Evolutionary conservation across 768 basidiomycete genomes (phyloP).

Genomic region (Phylloporus sp.): DNA sequence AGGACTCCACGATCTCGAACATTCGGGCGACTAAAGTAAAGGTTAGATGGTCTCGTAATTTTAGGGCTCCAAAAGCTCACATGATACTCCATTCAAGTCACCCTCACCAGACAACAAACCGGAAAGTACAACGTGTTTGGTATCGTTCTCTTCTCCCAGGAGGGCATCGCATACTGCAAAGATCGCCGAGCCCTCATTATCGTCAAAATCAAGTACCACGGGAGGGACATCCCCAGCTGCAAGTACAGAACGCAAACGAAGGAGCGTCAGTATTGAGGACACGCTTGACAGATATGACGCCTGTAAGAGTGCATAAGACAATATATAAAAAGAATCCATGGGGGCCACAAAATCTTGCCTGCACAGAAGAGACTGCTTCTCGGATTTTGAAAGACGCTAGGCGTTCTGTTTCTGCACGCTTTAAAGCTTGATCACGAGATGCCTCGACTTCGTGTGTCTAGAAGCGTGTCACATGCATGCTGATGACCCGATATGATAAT

Average conservation of each 20-base stretch:
- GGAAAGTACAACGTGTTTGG: constrained; percentile 47
- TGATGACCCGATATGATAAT: constrained; percentile 9
- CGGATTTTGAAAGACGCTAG: constrained; percentile 52
- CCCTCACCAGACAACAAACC: constrained; percentile 58
- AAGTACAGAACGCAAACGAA: constrained; percentile 55
- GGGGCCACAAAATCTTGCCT: constrained; percentile 40
- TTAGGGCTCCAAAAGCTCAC: constrained; percentile 39
- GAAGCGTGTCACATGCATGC: neutral
- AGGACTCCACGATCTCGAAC: constrained; percentile 50
- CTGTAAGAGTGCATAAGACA: constrained; percentile 32
- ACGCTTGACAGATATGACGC: constrained; percentile 39
- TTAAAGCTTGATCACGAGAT: constrained; percentile 49
- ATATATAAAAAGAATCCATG: neutral
- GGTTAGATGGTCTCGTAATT: constrained; percentile 6
- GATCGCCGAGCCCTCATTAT: constrained; percentile 53
- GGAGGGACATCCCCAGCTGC: constrained; percentile 42
- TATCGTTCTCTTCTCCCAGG: constrained; percentile 50
- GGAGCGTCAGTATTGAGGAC: constrained; percentile 52
- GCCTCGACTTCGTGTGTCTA: constrained; percentile 66
- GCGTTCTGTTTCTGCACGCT: constrained; percentile 55
- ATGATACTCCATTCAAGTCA: constrained; percentile 57
- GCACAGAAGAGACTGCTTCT: constrained; percentile 51
- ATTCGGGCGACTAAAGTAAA: constrained; percentile 54
- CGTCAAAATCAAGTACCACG: constrained; percentile 41
- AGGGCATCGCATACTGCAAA: constrained; percentile 51